phyloP scores from a whole-genome alignment of 2,329 filamentous ascomycete species.

The Pseudogymnoascus sp. region DNA sequence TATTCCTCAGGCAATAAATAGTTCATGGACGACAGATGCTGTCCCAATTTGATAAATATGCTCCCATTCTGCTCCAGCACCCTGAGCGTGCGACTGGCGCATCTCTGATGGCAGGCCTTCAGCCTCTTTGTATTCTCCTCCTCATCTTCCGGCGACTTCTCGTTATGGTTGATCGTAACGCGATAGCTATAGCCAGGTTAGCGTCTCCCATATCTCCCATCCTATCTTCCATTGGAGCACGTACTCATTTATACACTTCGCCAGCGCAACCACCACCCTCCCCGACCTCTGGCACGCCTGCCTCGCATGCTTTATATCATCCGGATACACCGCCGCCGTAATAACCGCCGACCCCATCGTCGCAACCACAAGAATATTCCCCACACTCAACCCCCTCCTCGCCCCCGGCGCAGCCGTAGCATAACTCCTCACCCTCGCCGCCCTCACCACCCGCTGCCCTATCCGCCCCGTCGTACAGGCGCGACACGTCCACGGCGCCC shows the following conservation, averaged over 20 bases:
- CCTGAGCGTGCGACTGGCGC: slow-evolving; percentile 75
- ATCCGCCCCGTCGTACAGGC: neutral
- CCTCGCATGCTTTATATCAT: slow-evolving; percentile 69
- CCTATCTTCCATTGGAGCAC: slow-evolving; percentile 21
- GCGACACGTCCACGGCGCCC: neutral
- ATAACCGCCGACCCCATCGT: slow-evolving; percentile 17
- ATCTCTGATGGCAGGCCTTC: slow-evolving; percentile 82
- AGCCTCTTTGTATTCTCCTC: slow-evolving; percentile 60
- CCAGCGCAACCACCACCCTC: slow-evolving; percentile 65
- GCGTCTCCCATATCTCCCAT: neutral
- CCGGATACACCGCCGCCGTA: slow-evolving; percentile 42
- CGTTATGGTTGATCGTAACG: slow-evolving; percentile 64
- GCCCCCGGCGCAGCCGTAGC: neutral
- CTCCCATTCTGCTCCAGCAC: slow-evolving; percentile 94
- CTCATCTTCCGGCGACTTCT: slow-evolving; percentile 47
- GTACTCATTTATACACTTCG: slow-evolving; percentile 83
- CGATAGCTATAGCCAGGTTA: slow-evolving; percentile 59
- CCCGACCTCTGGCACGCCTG: slow-evolving; percentile 68
- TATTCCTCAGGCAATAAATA: slow-evolving; percentile 87
- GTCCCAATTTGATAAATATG: slow-evolving; percentile 96
- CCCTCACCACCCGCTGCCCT: neutral
- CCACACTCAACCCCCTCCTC: slow-evolving; percentile 12
- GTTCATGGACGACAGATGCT: slow-evolving; percentile 89
- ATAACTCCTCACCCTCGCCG: neutral
- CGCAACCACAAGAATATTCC: slow-evolving; percentile 14